A percentile compares a stretch with the other conserved stretches of the same genome.
Evolutionary conservation across 2,329 filamentous ascomycete species (phyloP).

Genomic region (Graphium sp.): DNA sequence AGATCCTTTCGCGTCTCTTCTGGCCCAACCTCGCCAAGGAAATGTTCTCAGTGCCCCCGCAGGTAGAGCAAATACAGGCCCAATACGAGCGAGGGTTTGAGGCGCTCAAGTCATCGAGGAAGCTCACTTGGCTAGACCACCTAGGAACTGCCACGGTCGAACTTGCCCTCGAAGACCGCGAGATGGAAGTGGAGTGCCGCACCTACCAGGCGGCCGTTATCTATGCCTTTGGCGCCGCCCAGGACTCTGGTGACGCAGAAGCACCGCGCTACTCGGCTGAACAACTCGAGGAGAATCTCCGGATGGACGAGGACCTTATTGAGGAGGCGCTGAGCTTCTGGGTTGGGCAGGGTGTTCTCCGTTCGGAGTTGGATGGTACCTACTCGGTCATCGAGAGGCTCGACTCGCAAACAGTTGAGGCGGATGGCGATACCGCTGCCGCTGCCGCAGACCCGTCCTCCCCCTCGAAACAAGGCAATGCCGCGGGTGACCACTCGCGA

Average conservation of each 20-base stretch:
- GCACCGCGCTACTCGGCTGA: no score
- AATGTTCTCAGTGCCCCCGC: constrained; percentile 44
- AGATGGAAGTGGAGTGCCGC: constrained; percentile 52
- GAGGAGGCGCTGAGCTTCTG: constrained; percentile 53
- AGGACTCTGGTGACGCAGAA: constrained; percentile 23
- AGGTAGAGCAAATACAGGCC: constrained; percentile 43
- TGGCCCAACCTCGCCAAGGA: constrained; percentile 73
- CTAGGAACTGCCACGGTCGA: constrained; percentile 68
- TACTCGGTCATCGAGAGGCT: constrained; percentile 55
- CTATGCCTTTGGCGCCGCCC: constrained; percentile 46
- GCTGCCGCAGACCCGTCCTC: constrained; percentile 12
- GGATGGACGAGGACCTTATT: constrained; percentile 61
- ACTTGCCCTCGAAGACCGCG: constrained; percentile 68
- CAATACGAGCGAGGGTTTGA: constrained; percentile 65
- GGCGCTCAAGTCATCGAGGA: constrained; percentile 63
- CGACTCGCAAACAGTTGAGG: no score
- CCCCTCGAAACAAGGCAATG: constrained; percentile 2
- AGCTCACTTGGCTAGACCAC: constrained; percentile 75
- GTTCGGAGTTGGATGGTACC: constrained; percentile 31
- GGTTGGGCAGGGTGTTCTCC: constrained; percentile 50
- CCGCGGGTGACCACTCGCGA: background rate
- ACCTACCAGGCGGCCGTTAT: constrained; percentile 84
- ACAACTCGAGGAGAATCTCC: constrained; percentile 37
- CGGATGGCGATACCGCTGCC: constrained; percentile 10
- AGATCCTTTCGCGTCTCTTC: constrained; percentile 82